Evolutionary conservation across 1,284 basidiomycete species (phyloP).

Genomic region (Apiotrichum montevideense): DNA sequence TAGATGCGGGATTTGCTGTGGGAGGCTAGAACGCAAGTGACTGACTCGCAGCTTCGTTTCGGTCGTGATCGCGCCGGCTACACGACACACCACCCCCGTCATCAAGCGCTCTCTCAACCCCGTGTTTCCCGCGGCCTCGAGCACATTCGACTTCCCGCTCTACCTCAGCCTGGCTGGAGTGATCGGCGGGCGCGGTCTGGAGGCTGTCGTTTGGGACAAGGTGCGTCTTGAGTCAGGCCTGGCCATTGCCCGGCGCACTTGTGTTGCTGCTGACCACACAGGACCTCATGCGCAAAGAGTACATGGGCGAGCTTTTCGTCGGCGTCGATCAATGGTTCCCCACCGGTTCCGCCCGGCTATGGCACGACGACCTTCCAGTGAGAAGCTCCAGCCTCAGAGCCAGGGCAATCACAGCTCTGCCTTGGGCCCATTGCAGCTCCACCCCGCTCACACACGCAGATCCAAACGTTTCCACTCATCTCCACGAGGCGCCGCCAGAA

Average conservation of each 20-base stretch:
- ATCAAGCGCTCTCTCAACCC: slow-evolving; percentile 73
- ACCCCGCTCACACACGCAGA: slow-evolving; percentile 5
- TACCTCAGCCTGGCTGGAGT: slow-evolving; percentile 66
- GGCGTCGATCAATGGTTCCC: slow-evolving; percentile 74
- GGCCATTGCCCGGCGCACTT: background rate
- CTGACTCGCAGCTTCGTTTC: slow-evolving; percentile 74
- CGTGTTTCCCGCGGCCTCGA: slow-evolving; percentile 60
- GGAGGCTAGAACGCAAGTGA: slow-evolving; percentile 14
- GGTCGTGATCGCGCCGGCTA: slow-evolving; percentile 58
- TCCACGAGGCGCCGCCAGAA: slow-evolving; percentile 53
- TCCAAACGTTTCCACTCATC: slow-evolving; percentile 28
- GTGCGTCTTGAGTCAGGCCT: slow-evolving; percentile 48
- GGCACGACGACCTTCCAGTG: slow-evolving; percentile 37
- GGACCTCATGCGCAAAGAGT: slow-evolving; percentile 72
- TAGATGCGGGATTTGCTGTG: too few species aligned
- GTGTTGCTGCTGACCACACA: slow-evolving; percentile 16
- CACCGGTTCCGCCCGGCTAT: slow-evolving; percentile 45
- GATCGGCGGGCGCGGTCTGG: slow-evolving; percentile 61
- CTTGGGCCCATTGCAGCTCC: background rate
- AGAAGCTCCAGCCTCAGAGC: slow-evolving; percentile 4
- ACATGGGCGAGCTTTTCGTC: slow-evolving; percentile 79
- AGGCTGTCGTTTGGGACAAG: slow-evolving; percentile 90
- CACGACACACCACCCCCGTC: slow-evolving; percentile 71
- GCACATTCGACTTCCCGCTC: slow-evolving; percentile 81
- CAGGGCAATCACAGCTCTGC: background rate